Evolutionary conservation across 345 rosid species (phyloP), one percentile per base, ranked within the genome.

Genomic region (Citrus mangshanensis): DNA sequence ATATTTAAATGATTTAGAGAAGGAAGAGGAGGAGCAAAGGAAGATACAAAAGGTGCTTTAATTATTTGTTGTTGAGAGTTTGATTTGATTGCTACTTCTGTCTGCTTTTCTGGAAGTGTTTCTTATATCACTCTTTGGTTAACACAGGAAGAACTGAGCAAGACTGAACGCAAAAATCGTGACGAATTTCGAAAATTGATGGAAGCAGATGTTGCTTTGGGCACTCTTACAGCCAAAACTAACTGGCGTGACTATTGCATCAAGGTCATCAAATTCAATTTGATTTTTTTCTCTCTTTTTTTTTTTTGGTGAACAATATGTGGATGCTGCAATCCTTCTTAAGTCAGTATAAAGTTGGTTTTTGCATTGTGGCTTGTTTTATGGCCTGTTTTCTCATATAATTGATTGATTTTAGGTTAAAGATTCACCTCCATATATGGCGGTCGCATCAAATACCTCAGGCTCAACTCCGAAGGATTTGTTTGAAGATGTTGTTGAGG

Each of bases 381-480:
- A 69, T 74, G 58, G 65, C 27, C 56, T 70, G 35, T 76, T 49
- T 73, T 61, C n/a, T 78, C 70, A 34, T 38, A 21, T 61, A 59
- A 64, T 68, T 80, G 70, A 70, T 72, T 70, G 62, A 38, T 67
- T 85, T 51, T 86, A 96, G 97, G 95, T 94, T 77, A 91, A 88
- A 83, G 97, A 90, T 82, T 84, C 86, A 72, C 94, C 97, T 40
- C 87, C 87, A 68, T 93, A 91, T 87, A 21, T 80, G 74, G 93
- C 94, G 69, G 90, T 93, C 60, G 87, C 89, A 58, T 89, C 98
- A 77, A 96, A 96, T 79, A 84, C 94, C 69, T 85, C 97, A 22
- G 98, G 99, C 80, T 88, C 98, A 83, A 93, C 93, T 51, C 92
- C 99, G 34, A 92, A 94, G 89, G 94, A 96, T 77, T 83, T 96